Base-by-base conservation (phyloP, 2,329 filamentous ascomycete genomes). In the Penicillium janthinellum region DNA sequence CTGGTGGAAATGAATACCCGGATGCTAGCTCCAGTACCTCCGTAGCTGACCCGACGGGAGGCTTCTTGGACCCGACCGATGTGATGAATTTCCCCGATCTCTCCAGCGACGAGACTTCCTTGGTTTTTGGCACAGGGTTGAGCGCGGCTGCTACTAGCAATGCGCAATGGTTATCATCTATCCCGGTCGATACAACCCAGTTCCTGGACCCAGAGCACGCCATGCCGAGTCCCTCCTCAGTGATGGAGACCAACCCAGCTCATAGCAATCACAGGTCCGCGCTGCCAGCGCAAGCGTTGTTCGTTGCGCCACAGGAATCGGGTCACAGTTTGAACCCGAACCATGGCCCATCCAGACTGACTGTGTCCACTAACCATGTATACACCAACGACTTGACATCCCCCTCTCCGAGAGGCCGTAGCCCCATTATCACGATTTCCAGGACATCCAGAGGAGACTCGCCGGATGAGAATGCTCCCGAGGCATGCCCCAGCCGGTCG, bases 341-440 rank as follows among this genome's bases (percentile, higher is more conserved):
- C 1, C 49, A 56, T n/a, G 55, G 52, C 14, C 53, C 57, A 15
- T 35, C 54, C 12, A 50, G 51, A 22, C 59, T 68, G 7, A 45
- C 48, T 15, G 56, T 62, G 17, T 60, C 64, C 11, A 51, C 57
- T 0, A 50, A 64, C 31, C 54, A 60, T 25, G 48, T 25, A 14
- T 20, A 48, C 15, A 39, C 22, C 11, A 38, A 49, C 31, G 59
- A 56, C 3, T 34, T 59, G 28, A 28, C 38, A 2, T 55, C 64
- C 37, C 69, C 70, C 11, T 72, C 70, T 3, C 65, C 68, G 17
- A 70, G 67, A 54, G 69, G 73, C 15, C 67, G 71, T 48, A 82
- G 80, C 58, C 80, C 80, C 12, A 75, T 79, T 35, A 74, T 82
- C 44, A 79, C 76, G 39, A 72, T 82, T 3, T 79, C 79, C 31